Conservation (phyloP, 2,329 filamentous ascomycete genomes). For the Aspergillus texensis region DNA sequence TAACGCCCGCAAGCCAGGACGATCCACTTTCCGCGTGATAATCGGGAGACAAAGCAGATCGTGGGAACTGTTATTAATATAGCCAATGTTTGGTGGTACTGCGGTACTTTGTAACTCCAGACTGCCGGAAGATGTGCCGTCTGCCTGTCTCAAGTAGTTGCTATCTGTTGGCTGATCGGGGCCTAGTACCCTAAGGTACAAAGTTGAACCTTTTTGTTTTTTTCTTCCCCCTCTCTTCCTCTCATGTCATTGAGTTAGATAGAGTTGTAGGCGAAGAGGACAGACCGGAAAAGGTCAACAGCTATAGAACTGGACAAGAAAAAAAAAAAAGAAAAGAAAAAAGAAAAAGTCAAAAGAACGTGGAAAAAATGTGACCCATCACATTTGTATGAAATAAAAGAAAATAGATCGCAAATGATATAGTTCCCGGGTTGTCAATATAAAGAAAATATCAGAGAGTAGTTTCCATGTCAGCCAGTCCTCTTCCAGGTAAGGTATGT, state of each 20-base stretch:
- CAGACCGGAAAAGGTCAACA: neutral
- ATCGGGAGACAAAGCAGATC: conserved; percentile 6
- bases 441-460: neutral
- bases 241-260: neutral
- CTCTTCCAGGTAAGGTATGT: too few relatives aligned
- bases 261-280: neutral
- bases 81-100: neutral
- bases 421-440: neutral
- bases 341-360: neutral
- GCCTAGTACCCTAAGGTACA: neutral
- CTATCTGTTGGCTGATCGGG: neutral
- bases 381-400: neutral
- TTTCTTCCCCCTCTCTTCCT: neutral
- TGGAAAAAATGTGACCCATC: neutral
- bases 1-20: conserved; percentile 1
- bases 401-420: neutral
- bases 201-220: neutral
- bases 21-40: conserved; percentile 9
- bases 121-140: conserved; percentile 5
- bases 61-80: conserved; percentile 7
- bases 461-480: neutral
- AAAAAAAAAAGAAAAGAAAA: neutral
- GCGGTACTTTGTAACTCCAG: conserved; percentile 4
- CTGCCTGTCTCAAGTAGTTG: neutral
- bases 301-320: neutral